phyloP scores from a whole-genome alignment of 177 flowering plant genomes.

The Vitis hybrid region DNA sequence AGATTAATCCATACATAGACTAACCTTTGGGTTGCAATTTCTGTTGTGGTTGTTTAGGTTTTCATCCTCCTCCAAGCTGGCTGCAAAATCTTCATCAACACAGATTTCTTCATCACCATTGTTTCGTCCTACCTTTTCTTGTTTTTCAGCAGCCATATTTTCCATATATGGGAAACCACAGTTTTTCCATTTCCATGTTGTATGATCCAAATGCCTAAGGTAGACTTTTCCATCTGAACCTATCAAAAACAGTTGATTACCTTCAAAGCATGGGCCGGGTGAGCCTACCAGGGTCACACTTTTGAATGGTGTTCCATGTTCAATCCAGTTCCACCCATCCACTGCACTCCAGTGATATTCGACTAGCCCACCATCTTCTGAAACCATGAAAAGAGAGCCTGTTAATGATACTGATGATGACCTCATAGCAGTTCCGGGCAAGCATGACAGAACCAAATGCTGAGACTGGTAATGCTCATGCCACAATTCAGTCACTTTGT shows the following conservation, averaged over 20 bases:
- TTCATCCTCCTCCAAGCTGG: slow-evolving; percentile 22
- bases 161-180: slow-evolving; percentile 50
- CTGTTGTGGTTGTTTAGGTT: slow-evolving; percentile 12
- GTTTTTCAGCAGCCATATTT: slow-evolving; percentile 10
- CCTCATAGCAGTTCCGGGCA: slow-evolving; percentile 71
- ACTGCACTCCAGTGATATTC: slow-evolving; percentile 70
- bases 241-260: slow-evolving; percentile 60
- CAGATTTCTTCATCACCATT: slow-evolving; percentile 22
- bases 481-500: slow-evolving; percentile 81
- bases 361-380: slow-evolving; percentile 70
- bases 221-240: slow-evolving; percentile 86
- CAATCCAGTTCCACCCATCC: slow-evolving; percentile 93
- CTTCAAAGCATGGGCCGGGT: slow-evolving; percentile 71
- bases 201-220: slow-evolving; percentile 55
- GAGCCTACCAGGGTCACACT: slow-evolving; percentile 58
- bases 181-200: slow-evolving; percentile 72
- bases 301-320: slow-evolving; percentile 72
- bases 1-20: background rate
- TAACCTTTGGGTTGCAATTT: slow-evolving; percentile 69
- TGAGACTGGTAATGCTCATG: slow-evolving; percentile 85
- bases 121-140: slow-evolving; percentile 5
- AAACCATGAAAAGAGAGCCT: slow-evolving; percentile 80
- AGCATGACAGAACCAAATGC: slow-evolving; percentile 63
- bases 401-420: slow-evolving; percentile 40
- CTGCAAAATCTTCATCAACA: slow-evolving; percentile 25